phyloP scores from a whole-genome alignment of 2,329 filamentous ascomycete species.

The Clonostachys chloroleuca region DNA sequence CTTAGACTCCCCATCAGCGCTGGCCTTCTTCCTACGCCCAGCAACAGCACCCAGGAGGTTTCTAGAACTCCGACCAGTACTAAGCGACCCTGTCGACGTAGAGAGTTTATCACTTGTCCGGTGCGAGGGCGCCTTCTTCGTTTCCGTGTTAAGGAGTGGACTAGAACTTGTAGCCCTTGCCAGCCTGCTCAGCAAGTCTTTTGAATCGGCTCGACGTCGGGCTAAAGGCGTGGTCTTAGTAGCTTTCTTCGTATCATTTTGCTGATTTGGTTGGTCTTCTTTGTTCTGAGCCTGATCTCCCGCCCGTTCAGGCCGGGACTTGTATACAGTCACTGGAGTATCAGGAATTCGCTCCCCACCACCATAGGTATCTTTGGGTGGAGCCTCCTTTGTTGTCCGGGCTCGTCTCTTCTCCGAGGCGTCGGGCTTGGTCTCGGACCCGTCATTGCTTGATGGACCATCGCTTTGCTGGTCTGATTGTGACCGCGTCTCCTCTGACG shows the following conservation, averaged over 20 bases:
- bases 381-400: not conserved
- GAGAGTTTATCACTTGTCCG: no score
- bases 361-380: constrained; percentile 1
- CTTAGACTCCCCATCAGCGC: no score
- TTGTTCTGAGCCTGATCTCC: not conserved
- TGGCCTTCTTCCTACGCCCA: no score
- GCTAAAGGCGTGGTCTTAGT: not conserved
- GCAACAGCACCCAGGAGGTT: no score
- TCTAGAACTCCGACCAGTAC: no score
- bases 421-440: constrained; percentile 13
- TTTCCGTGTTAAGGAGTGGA: constrained; percentile 24
- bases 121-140: constrained; percentile 5
- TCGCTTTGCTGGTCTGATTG: no score
- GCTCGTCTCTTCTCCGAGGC: constrained; percentile 6
- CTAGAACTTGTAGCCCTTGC: constrained; percentile 42
- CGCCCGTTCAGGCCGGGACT: constrained; percentile 4
- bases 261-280: not conserved
- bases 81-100: no score
- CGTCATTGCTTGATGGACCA: no score
- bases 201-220: not conserved
- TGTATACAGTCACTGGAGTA: constrained; percentile 35
- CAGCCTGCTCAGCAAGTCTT: constrained; percentile 42
- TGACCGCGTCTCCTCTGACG: constrained; percentile 26
- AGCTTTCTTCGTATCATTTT: not conserved
- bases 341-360: constrained; percentile 27